Base-by-base conservation (phyloP, 495 filamentous ascomycete genomes). In the Filosporella fistucella region DNA sequence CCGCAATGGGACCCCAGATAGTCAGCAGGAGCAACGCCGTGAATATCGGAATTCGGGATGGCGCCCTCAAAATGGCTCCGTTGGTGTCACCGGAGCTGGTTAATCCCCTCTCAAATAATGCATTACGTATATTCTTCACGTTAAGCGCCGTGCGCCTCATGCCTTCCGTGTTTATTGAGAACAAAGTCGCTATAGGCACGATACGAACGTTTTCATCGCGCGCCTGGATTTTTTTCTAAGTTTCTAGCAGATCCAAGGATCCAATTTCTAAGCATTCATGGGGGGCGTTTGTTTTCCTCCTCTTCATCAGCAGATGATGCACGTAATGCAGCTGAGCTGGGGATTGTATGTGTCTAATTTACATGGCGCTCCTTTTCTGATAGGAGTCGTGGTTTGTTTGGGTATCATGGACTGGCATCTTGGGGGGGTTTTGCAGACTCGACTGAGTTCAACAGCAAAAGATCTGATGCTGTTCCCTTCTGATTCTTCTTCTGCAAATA, bases 21-120 rank as follows among this genome's bases (percentile, higher is more conserved):
- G 52, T 25, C 54, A 54, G 36, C 26, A 36, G 47, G 56, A 49
- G 62, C 59, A 45, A 57, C 65, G 56, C 23, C 57, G 54, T 5
- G 72, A 77, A 33, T 77, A 75, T 67, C 67, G 76, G 2, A 77
- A 77, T 54, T 78, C 74, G 9, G 72, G 60, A 11, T 78, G 70
- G 72, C 42, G 58, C 36, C 51, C 49, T 17, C 54, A 50, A 34
- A 61, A 61, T 39, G 58, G 55, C 12, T 53, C 55, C 9, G 52
- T 61, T 1, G 58, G 58, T n/a, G 52, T 61, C 2, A 49, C 52
- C 38, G 58, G 58, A 38, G 55, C 55, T n/a, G 32, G 33, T 33
- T 60, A 40, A 41, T 8, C 26, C 25, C 24, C 14, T 9, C 11
- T 35, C 29, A 34, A 25, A 44, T 49, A 50, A 52, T 38, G 48